Base-by-base conservation (phyloP, 1,284 basidiomycete species). In the Lentinula novae-zelandiae region DNA sequence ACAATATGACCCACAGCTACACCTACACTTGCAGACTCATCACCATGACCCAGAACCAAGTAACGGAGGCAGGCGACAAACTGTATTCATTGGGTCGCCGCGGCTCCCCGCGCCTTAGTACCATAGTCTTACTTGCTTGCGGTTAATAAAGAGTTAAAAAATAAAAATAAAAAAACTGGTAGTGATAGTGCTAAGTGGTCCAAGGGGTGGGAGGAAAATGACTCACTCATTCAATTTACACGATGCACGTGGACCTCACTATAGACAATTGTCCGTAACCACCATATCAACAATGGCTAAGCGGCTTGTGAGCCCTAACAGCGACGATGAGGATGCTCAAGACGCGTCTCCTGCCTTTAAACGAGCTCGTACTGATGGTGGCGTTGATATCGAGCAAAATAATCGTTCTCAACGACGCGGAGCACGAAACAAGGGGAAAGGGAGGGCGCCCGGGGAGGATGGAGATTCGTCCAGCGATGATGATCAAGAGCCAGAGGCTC, bases 301-400 rank as follows among this genome's bases (percentile, higher is more conserved):
- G 62, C 73, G 78, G 50, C 71, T 74, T 54, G 72, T 73, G 1
- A 65, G 64, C 10, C 66, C 68, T 27, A 69, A 73, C 56, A 75
- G 72, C 62, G 77, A 80, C 52, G 73, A 76, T 58, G 74, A 75
- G 33, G 33, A 38, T 13, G 66, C 64, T 36, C 65, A 65, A 3
- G 65, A 67, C n/a, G 64, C 67, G 8, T 68, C 75, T 9, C 71
- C 71, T 3, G 63, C 61, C 1, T 67, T 70, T 1, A 83, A 82
- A 65, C 76, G 81, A 39, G 77, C 79, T 15, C 75, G 79, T 53
- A 78, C 77, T 0, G 70, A 68, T 10, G 71, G 71, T 4, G 68
- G 69, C 27, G 76, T 73, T 58, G 77, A 78, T 20, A 74, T 75
- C 3, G 74, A 75, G 3, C 68, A 69, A 33, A 69, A 69, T 5